These are phyloP conservation scores for Colletotrichum liriopes DNA, from an alignment of 2,329 filamentous ascomycete species.

Conservation along the genomic window DNA sequence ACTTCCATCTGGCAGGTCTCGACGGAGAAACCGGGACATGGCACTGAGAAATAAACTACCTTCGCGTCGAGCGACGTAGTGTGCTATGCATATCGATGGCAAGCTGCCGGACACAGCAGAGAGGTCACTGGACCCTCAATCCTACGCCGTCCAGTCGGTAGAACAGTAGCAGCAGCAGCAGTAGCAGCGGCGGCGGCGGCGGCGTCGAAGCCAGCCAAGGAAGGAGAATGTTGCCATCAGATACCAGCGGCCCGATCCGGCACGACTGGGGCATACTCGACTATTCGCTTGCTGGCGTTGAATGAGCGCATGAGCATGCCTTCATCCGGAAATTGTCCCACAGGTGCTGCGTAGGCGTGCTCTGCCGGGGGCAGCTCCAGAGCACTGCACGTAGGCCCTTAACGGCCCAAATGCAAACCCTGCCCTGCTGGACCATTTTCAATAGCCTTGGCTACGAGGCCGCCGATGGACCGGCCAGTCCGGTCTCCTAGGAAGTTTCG, in stretches of 20 bases:
- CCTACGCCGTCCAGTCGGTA: constrained; percentile 14
- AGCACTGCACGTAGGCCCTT: constrained; percentile 13
- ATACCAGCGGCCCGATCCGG: constrained; percentile 51
- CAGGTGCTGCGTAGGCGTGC: constrained; percentile 22
- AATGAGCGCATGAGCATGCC: constrained; percentile 8
- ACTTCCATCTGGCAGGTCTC: constrained; percentile 49
- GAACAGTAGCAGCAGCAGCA: not conserved
- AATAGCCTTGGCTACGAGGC: constrained; percentile 11
- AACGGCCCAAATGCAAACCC: constrained; percentile 45
- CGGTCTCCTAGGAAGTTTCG: constrained; percentile 27
- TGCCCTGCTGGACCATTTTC: constrained; percentile 20
- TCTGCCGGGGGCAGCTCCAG: constrained; percentile 4
- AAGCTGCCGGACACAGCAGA: constrained; percentile 20
- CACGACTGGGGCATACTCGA: constrained; percentile 36
- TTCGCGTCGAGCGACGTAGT: constrained; percentile 8
- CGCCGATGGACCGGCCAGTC: constrained; percentile 23
- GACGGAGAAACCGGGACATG: constrained; percentile 20
- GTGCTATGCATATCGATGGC: constrained; percentile 29
- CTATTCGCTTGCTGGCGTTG: constrained; percentile 21
- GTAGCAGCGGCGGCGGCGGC: not conserved
- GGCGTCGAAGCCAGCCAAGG: constrained; percentile 1
- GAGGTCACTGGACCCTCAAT: constrained; percentile 14
- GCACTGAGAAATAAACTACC: constrained; percentile 9
- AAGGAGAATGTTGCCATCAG: constrained; percentile 13
- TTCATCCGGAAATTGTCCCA: constrained; percentile 10